Base-by-base conservation (phyloP, 768 basidiomycete genomes). In the Tylopilus subfusipes region DNA sequence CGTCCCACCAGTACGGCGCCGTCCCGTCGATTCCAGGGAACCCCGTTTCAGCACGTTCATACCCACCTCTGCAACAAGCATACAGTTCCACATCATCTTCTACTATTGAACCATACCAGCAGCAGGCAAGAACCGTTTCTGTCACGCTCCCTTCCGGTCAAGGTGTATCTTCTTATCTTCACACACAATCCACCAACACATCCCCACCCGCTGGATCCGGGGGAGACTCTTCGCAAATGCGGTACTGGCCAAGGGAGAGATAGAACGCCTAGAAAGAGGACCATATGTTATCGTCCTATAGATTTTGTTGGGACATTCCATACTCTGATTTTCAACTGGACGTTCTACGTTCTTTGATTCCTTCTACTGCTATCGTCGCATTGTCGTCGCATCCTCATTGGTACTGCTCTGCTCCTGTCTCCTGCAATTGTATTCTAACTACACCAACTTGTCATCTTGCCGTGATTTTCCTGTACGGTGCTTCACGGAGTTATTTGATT, bases 1-100 rank as follows among this genome's bases (percentile, higher is more conserved):
- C 68, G 39, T 54, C 65, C 29, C 65, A 68, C 46, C 70, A 65
- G 31, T 79, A 69, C 58, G 39, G 54, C 40, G 38, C 64, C 53
- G 49, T 61, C 56, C 25, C 66, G 25, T 53, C 64, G 16, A 53
- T 60, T 47, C 56, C 60, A 39, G 57, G 60, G 22, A 63, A 57
- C 50, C 57, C 64, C 40, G 58, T 62, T 56, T 55, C 63, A 59
- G 64, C 54, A 22, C 60, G 65, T 53, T 63, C 61, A 48, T 65
- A 69, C 31, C 43, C 72, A 53, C 55, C 67, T 55, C 53, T 64
- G 45, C 68, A 72, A 53, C 55, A 65, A 30, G 57, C 65, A 43
- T 65, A 69, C 54, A 30, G 55, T 45, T 60, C 64, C 24, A 42
- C 45, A 24, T 54, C 61, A 18, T 21, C 56, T 31, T 45, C 71